These are phyloP conservation scores for Gigaspora rosea DNA, from an alignment of 192 early-diverging fungal species.

Conservation along the genomic window DNA sequence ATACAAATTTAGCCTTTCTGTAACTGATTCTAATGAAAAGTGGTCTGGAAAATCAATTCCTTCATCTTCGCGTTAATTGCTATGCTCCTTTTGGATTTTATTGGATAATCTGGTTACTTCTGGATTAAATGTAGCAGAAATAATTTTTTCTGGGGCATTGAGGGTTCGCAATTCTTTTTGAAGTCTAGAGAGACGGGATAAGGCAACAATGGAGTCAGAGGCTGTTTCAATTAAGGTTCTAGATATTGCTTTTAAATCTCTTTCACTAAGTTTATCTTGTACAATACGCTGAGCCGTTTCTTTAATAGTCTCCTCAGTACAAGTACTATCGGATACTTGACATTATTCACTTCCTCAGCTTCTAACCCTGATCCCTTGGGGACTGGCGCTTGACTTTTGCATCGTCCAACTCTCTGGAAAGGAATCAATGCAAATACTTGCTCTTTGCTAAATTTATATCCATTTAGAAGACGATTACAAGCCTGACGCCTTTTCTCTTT, in stretches of 20 bases:
- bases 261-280: constrained; percentile 1
- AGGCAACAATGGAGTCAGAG: not conserved
- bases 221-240: not conserved
- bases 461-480: too few relatives aligned
- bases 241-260: constrained; percentile 4
- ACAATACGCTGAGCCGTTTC: constrained; percentile 15
- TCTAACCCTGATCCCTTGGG: not conserved
- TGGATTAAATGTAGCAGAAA: not conserved
- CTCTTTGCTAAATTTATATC: too few relatives aligned
- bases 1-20: not conserved
- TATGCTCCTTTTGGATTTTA: not conserved
- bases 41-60: not conserved
- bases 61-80: not conserved
- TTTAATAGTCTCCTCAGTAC: not conserved
- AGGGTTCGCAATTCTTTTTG: constrained; percentile 15
- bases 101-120: not conserved
- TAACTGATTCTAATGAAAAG: constrained; percentile 22
- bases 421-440: too few relatives aligned
- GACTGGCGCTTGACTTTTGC: not conserved
- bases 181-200: constrained; percentile 3
- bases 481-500: too few relatives aligned
- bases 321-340: not conserved
- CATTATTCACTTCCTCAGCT: not conserved
- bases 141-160: constrained; percentile 2
- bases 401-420: not conserved